Evolutionary conservation across 1,284 basidiomycete genomes (phyloP), one percentile per base, ranked within the genome.

Genomic region (Cutaneotrichosporon arboriforme): DNA sequence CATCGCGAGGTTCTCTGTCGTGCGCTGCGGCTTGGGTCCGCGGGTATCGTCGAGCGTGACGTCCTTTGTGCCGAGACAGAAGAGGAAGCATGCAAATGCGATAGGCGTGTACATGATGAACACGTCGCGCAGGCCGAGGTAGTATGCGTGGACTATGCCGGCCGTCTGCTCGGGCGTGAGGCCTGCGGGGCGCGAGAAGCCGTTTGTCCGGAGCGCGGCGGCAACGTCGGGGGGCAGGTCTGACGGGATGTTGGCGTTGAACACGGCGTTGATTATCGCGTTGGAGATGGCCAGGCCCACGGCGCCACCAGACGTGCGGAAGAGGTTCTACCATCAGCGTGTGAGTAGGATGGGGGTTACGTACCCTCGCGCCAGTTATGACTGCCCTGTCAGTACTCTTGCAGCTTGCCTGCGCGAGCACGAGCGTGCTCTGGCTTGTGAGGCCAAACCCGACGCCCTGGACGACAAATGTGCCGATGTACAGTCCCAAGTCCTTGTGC

Each of bases 371-470:
- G 10, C 66, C 66, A 1, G 66, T 69, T 0, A 68, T 60, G 1
- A 60, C 65, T 0, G 67, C 67, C 15, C 67, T 53, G 44, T 69
- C 67, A 2, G 51, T 35, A 0, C 60, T 40, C 2, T 55, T 58
- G 9, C 62, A 64, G 8, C 62, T 64, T 2, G 63, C 64, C 53
- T 68, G 66, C 0, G 64, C 64, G 12, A 68, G 52, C 4, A 70
- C 66, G 3, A 70, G 55, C 15, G 66, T 64, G 38, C 57, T 61
- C 44, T 69, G 67, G 20, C 61, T 59, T 1, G 67, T 69, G 3
- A 60, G 49, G 1, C 66, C 67, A 18, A 67, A 61, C 1, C 66
- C 66, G 33, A 68, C 38, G n/a, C 68, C 66, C 44, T 68, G 67
- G 2, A 70, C 23, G 13, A 67, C 22, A 17, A 66, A 41, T 14